Evolutionary conservation across 129 eudicot genomes (phyloP).

Genomic region (Artemisia tridentata): DNA sequence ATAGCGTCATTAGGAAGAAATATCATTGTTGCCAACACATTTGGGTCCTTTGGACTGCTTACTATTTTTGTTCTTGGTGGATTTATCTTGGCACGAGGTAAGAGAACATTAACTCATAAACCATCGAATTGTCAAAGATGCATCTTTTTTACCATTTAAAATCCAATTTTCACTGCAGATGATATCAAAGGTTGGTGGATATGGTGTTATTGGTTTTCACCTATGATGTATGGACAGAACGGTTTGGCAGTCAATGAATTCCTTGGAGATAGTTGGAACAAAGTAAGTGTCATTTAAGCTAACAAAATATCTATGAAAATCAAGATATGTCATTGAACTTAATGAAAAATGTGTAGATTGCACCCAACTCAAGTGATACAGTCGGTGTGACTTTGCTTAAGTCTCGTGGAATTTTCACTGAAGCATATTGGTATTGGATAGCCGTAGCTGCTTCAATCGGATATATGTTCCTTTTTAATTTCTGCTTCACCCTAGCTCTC

Average conservation of each 20-base stretch:
- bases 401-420: constrained; percentile 70
- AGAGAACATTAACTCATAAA: background rate
- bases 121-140: background rate
- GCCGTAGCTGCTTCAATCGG: constrained; percentile 64
- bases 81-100: constrained; percentile 84
- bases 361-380: constrained; percentile 48
- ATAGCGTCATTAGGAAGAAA: constrained; percentile 83
- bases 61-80: constrained; percentile 81
- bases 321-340: constrained; percentile 12
- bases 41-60: constrained; percentile 77
- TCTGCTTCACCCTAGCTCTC: constrained; percentile 58
- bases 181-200: constrained; percentile 73
- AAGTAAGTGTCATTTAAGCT: constrained; percentile 41
- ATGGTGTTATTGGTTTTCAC: constrained; percentile 97
- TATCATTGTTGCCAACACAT: constrained; percentile 77
- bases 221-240: constrained; percentile 88
- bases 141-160: background rate
- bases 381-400: constrained; percentile 60
- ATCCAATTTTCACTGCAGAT: constrained; percentile 40
- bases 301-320: constrained; percentile 2
- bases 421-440: constrained; percentile 84
- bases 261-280: constrained; percentile 86
- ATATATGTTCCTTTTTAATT: constrained; percentile 66
- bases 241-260: constrained; percentile 86
- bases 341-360: constrained; percentile 39